Percentiles rank a stretch among this genome's conserved stretches.
These are phyloP conservation scores for Didymella glomerata DNA, from an alignment of 2,329 filamentous ascomycete species.

Conservation along the genomic window DNA sequence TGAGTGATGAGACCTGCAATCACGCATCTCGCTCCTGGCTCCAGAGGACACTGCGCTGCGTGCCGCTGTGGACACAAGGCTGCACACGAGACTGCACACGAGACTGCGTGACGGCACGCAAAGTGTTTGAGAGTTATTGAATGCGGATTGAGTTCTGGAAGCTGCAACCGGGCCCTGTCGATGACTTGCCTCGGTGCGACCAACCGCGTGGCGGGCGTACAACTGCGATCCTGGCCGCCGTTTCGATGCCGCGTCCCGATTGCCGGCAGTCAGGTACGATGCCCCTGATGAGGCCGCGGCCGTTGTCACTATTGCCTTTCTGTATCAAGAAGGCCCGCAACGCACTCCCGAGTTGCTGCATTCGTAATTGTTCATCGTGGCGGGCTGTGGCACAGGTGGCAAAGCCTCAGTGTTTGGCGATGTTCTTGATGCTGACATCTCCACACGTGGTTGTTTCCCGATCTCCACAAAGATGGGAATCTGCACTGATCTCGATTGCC, in stretches of 20 bases:
- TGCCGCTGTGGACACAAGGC: neutral
- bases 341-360: neutral
- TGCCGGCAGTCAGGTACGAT: neutral
- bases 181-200: neutral
- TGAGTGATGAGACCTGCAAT: neutral
- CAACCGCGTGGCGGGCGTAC: neutral
- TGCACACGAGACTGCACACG: neutral
- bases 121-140: neutral
- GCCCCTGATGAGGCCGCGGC: neutral
- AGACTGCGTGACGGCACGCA: neutral
- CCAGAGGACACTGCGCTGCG: neutral
- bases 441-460: neutral
- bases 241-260: conserved; percentile 1
- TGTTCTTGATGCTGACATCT: neutral
- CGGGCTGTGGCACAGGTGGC: neutral
- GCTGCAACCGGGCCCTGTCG: conserved; percentile 1
- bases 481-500: neutral
- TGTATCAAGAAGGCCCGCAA: neutral
- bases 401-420: neutral
- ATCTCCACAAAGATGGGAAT: neutral
- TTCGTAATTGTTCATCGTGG: neutral
- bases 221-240: conserved; percentile 4
- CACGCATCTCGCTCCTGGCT: neutral
- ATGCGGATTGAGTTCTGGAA: neutral
- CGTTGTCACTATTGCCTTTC: neutral